Percentiles rank a stretch among this genome's conserved stretches.
These are phyloP conservation scores for Blastocystis sp. DNA, from an alignment of 352 stramenopile genomes.

Conservation along the genomic window DNA sequence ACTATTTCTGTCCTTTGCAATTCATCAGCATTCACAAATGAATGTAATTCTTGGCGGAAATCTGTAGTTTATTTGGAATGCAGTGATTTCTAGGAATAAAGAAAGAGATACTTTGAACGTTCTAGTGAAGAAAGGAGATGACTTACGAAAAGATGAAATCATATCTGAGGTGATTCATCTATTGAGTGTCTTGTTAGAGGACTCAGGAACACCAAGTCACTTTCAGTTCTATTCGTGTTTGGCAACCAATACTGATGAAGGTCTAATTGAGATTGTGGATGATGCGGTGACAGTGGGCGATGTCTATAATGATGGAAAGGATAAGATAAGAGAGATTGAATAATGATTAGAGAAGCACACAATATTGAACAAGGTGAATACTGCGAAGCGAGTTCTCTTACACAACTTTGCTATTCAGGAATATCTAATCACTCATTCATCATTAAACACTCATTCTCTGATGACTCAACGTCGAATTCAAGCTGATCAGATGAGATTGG, in stretches of 20 bases:
- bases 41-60: conserved; percentile 32
- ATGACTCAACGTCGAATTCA: neutral
- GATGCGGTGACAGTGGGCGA: conserved; percentile 77
- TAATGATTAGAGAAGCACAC: conserved; percentile 11
- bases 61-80: neutral
- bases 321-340: neutral
- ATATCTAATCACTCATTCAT: conserved; percentile 44
- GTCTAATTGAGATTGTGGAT: conserved; percentile 78
- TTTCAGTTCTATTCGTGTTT: conserved; percentile 51
- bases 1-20: conserved; percentile 76
- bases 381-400: conserved; percentile 19
- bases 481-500: conserved; percentile 6
- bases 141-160: conserved; percentile 84
- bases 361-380: conserved; percentile 18
- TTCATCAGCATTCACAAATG: conserved; percentile 69
- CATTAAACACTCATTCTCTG: conserved; percentile 37
- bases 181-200: conserved; percentile 81
- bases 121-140: conserved; percentile 84
- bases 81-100: neutral
- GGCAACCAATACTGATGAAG: conserved; percentile 59
- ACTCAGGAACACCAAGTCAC: conserved; percentile 68
- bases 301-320: conserved; percentile 75
- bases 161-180: conserved; percentile 80
- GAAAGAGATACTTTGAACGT: conserved; percentile 68
- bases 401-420: conserved; percentile 29